A percentile compares a stretch with the other conserved stretches of the same genome.
These are phyloP conservation scores for Diphasiastrum complanatum DNA, from an alignment of 83 land plant species.

Conservation along the genomic window DNA sequence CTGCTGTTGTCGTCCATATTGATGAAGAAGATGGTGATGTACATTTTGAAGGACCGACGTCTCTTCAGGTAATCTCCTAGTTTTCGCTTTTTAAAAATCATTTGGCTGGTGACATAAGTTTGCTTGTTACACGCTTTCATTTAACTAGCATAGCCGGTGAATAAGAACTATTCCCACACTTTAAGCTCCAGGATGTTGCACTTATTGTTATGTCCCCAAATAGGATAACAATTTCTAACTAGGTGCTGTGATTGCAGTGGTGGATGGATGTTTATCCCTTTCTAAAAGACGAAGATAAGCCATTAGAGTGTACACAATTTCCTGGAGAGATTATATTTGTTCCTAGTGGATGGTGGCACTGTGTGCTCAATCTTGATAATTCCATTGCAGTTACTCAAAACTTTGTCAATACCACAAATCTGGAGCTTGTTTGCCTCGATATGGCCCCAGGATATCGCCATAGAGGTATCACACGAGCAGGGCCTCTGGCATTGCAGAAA, in stretches of 20 bases:
- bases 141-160: neutral
- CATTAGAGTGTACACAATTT: slow-evolving; percentile 85
- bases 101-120: neutral
- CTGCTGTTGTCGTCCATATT: slow-evolving; percentile 86
- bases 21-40: slow-evolving; percentile 97
- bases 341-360: slow-evolving; percentile 99
- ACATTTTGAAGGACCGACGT: slow-evolving; percentile 77
- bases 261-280: slow-evolving; percentile 95
- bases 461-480: slow-evolving; percentile 93
- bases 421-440: slow-evolving; percentile 93
- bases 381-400: slow-evolving; percentile 95
- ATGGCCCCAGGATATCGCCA: slow-evolving; percentile 94
- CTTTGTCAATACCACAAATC: slow-evolving; percentile 74
- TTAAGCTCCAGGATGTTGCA: too few relatives aligned
- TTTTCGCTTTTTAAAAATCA: neutral
- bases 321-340: slow-evolving; percentile 97
- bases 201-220: too few relatives aligned
- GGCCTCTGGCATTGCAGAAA: slow-evolving; percentile 65
- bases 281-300: slow-evolving; percentile 71
- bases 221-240: too few relatives aligned
- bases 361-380: slow-evolving; percentile 86
- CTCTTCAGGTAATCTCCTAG: slow-evolving; percentile 63
- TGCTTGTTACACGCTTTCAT: neutral
- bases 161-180: too few relatives aligned
- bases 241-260: too few relatives aligned